Percentiles rank a stretch among this genome's conserved stretches.
Evolutionary conservation across 441 rosid genomes (phyloP).

Genomic region (Populus hybrid): DNA sequence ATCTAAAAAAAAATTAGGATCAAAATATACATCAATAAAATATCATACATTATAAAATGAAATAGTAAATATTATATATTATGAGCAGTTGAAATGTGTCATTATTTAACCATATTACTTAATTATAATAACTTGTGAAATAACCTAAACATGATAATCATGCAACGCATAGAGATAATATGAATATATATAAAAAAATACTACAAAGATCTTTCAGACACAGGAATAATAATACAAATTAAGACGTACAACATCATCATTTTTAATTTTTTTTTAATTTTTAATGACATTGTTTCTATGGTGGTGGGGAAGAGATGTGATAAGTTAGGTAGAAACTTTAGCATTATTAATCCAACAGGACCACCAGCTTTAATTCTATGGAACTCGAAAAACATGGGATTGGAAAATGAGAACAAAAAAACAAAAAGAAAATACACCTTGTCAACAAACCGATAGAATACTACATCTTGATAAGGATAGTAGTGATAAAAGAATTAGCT

Average conservation of each 20-base stretch:
- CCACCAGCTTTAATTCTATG: background rate
- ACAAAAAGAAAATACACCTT: constrained; percentile 9
- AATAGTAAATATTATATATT: too few relatives aligned
- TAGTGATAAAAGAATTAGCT: background rate
- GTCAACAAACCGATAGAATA: background rate
- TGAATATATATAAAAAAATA: too few relatives aligned
- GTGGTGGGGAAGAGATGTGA: constrained; percentile 18
- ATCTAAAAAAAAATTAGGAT: background rate
- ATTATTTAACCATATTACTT: background rate
- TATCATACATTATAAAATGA: too few relatives aligned
- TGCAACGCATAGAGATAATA: background rate
- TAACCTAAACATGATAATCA: background rate
- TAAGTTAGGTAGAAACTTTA: constrained; percentile 21
- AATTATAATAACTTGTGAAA: background rate
- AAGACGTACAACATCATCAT: background rate
- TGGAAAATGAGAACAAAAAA: background rate
- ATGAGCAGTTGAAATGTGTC: background rate
- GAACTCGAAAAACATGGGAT: background rate
- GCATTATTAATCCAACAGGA: constrained; percentile 7
- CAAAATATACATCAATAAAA: background rate
- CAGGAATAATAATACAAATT: background rate
- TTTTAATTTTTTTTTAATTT: too few relatives aligned
- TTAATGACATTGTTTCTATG: background rate
- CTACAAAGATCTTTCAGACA: background rate
- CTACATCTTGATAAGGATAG: background rate